Conservation (phyloP, 768 basidiomycete genomes). For the Panaeolus cyanescens region DNA sequence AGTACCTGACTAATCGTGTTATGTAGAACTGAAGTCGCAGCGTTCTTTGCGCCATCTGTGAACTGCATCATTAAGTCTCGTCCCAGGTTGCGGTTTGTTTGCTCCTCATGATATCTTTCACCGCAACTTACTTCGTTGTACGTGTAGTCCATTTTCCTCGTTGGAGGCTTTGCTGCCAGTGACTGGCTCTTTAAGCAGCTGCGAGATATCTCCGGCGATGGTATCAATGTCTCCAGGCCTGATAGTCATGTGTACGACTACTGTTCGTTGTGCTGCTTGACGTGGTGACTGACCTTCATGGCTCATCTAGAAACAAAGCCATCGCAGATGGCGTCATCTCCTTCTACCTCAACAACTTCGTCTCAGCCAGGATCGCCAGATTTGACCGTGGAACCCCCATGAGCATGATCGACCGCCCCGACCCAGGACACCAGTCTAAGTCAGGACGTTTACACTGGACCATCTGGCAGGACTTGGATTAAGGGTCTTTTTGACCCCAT, state of each 20-base stretch:
- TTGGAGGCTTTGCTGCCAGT: slow-evolving; percentile 58
- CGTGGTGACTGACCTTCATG: neutral
- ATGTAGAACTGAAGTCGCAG: slow-evolving; percentile 26
- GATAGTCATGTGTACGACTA: slow-evolving; percentile 48
- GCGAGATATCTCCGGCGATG: slow-evolving; percentile 32
- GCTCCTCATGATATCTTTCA: neutral
- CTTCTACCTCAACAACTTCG: slow-evolving; percentile 39
- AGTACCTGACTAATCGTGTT: slow-evolving; percentile 15
- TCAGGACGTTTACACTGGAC: slow-evolving; percentile 24
- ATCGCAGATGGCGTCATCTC: slow-evolving; percentile 44
- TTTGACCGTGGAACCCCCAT: slow-evolving; percentile 40
- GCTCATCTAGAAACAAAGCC: slow-evolving; percentile 34
- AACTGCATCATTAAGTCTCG: slow-evolving; percentile 26
- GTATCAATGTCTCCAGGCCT: slow-evolving; percentile 42
- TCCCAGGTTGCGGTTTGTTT: slow-evolving; percentile 24
- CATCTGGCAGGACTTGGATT: slow-evolving; percentile 32
- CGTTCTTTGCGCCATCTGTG: slow-evolving; percentile 35
- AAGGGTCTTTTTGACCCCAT: slow-evolving; percentile 38
- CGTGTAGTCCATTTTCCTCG: slow-evolving; percentile 39
- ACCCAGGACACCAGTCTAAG: slow-evolving; percentile 37
- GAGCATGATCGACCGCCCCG: slow-evolving; percentile 25
- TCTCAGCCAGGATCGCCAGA: slow-evolving; percentile 41
- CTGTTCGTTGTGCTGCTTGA: neutral
- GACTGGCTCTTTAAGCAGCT: slow-evolving; percentile 47
- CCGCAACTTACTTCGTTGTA: neutral